Base-by-base conservation (phyloP, 2,329 filamentous ascomycete species). In the Tolypocladium paradoxum region DNA sequence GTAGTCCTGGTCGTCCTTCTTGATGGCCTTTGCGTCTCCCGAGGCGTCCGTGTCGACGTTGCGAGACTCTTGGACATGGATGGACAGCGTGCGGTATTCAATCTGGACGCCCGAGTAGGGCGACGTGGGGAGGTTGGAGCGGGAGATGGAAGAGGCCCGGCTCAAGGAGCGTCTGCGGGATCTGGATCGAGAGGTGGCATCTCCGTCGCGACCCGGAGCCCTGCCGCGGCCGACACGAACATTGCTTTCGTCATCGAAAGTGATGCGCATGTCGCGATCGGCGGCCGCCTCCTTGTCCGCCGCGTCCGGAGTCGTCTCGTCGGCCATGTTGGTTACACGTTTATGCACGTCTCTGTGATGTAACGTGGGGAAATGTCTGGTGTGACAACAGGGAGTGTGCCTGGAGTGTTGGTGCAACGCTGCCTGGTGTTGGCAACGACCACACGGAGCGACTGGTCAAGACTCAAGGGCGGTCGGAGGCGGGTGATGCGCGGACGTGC, bases 1-100 rank as follows among this genome's bases (percentile, higher is more conserved):
- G 62, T 74, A 76, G 53, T 77, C 72, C 27, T 72, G 63, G 37
- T 72, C 64, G 4, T 66, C 63, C 31, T 66, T 67, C 8, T 67
- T 64, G 22, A 58, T 52, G 1, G 55, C 57, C 35, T 64, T 67
- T 29, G 53, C 12, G 27, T 62, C 62, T n/a, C 31, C 48, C 27
- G 55, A 38, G 14, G 47, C 47, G 18, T 59, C 61, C 5, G 57
- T 51, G 6, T 67, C 65, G 38, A 61, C 56, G 37, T 63, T 56
- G 34, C 65, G 68, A 46, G 68, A 68, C 59, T 72, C 69, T 54
- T 65, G 64, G 6, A 70, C 68, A 12, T 71, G 68, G 52, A 71
- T 70, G 46, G 69, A 72, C 6, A 72, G 57, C 18, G 68, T 71
- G n/a, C 69, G 68, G 54, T 72, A 72, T 53, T 69, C 66, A 51